A percentile compares a stretch with the other conserved stretches of the same genome.
Conservation (phyloP, 2,329 filamentous ascomycete genomes). For the Colletotrichum spinosum region DNA sequence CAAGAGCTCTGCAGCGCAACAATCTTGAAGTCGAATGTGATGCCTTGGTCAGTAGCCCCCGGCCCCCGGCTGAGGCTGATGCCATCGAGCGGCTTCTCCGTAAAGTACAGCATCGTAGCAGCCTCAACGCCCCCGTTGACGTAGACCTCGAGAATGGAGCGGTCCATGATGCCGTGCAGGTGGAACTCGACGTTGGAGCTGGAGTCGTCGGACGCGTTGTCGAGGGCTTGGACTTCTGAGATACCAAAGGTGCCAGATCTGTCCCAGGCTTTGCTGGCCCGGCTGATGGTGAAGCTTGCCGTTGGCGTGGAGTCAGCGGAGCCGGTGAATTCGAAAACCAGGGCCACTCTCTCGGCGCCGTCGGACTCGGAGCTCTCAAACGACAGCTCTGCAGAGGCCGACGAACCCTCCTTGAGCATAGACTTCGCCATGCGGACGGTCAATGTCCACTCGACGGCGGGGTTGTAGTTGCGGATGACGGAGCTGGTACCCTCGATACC, state of each 20-base stretch:
- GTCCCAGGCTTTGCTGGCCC: constrained; percentile 40
- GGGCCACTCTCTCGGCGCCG: constrained; percentile 26
- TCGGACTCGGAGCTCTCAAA: constrained; percentile 42
- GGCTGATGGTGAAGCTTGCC: constrained; percentile 44
- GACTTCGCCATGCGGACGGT: constrained; percentile 36
- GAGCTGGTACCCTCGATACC: constrained; percentile 29
- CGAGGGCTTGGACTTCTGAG: constrained; percentile 26
- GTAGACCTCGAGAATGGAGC: constrained; percentile 50
- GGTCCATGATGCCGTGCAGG: constrained; percentile 49
- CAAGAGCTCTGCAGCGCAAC: constrained; percentile 35
- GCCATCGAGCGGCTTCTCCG: constrained; percentile 35
- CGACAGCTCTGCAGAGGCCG: constrained; percentile 42
- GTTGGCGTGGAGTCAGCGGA: constrained; percentile 39
- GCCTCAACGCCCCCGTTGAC: constrained; percentile 48
- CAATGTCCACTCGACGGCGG: constrained; percentile 36
- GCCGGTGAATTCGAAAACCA: constrained; percentile 42
- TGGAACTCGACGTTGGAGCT: constrained; percentile 47
- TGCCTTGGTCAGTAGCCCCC: constrained; percentile 22
- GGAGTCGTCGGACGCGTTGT: constrained; percentile 36
- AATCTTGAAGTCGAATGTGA: constrained; percentile 34
- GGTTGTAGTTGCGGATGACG: constrained; percentile 36
- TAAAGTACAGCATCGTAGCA: constrained; percentile 47
- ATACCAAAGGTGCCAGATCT: constrained; percentile 25
- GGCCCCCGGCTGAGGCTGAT: constrained; percentile 27
- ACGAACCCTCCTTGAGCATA: constrained; percentile 25